Evolutionary conservation across 768 basidiomycete species (phyloP), one percentile per base, ranked within the genome.

Genomic region (Scleroderma citrinum): DNA sequence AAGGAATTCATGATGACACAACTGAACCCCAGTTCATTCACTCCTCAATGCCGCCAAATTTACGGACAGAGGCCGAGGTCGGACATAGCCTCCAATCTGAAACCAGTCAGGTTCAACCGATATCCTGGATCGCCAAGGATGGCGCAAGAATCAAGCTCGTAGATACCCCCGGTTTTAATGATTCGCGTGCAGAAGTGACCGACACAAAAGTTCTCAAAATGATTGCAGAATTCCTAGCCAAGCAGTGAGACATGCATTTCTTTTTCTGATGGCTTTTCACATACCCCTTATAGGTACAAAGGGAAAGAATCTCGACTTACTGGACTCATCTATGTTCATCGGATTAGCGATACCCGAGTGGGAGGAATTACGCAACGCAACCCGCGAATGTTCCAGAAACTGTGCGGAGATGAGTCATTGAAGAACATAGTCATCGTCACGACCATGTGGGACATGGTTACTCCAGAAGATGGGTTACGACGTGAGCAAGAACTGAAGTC

Each of bases 401-500:
- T 58, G 19, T 58, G 57, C 30, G 57, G 63, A 54, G 7, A 58
- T 58, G 24, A 52, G 63, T 35, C 67, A 55, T 44, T 61, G 26
- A 51, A 54, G 20, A 62, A 68, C 34, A 61, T 70, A 4, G 46
- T 66, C 20, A 55, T 71, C 7, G 59, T 59, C 21, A 68, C 70
- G 2, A 68, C 70, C 12, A 69, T 67, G 62, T 71, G 68, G 69
- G 61, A 61, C 44, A 56, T 50, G 11, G 48, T 62, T 14, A 50
- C 47, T 2, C 20, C 34, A n/a, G 50, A 44, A 4, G 51, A 51
- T 7, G 68, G 60, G 14, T 37, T 51, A 21, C 36, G 40, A 20
- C 60, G 70, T 16, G 68, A 68, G 43, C 32, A 48, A 16, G 54
- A 70, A 45, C 58, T 71, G 24, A 45, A 51, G 40, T 21, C 19